Conservation (phyloP, 2,329 filamentous ascomycete species). For the Cercospora zeina region DNA sequence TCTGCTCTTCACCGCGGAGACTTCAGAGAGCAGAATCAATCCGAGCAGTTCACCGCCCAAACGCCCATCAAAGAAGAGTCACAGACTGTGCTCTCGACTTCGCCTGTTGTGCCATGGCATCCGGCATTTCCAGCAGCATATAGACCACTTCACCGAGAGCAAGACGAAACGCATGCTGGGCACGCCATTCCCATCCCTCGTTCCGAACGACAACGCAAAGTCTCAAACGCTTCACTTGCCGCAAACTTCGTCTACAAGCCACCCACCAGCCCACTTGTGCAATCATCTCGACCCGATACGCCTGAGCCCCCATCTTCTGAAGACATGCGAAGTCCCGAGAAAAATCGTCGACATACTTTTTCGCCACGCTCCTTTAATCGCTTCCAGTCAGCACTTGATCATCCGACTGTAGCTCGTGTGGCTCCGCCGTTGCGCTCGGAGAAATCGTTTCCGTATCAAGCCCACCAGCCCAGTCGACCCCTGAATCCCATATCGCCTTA, state of each 20-base stretch:
- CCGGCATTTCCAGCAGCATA: constrained; percentile 48
- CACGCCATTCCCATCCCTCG: constrained; percentile 37
- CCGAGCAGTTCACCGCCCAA: constrained; percentile 25
- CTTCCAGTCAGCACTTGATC: constrained; percentile 47
- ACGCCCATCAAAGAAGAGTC: constrained; percentile 23
- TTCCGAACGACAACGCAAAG: constrained; percentile 48
- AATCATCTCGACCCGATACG: constrained; percentile 47
- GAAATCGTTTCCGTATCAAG: constrained; percentile 66
- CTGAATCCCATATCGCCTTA: constrained; percentile 57
- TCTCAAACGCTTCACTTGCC: constrained; percentile 64
- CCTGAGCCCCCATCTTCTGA: constrained; percentile 40
- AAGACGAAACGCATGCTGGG: constrained; percentile 6
- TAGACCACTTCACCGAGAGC: constrained; percentile 30
- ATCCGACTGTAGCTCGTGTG: constrained; percentile 35
- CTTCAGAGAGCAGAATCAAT: constrained; percentile 50
- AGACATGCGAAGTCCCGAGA: constrained; percentile 48
- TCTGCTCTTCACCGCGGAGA: constrained; percentile 69
- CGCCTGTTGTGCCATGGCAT: constrained; percentile 61
- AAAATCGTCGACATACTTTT: constrained; percentile 69
- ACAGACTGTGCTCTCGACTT: constrained; percentile 46
- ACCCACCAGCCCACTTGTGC: constrained; percentile 87
- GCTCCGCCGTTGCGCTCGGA: constrained; percentile 58
- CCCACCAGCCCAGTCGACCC: constrained; percentile 75
- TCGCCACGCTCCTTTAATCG: constrained; percentile 61
- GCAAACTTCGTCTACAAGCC: constrained; percentile 81